These are phyloP conservation scores for Hibiscus syriacus DNA, from an alignment of 345 rosid genomes.

Conservation along the genomic window DNA sequence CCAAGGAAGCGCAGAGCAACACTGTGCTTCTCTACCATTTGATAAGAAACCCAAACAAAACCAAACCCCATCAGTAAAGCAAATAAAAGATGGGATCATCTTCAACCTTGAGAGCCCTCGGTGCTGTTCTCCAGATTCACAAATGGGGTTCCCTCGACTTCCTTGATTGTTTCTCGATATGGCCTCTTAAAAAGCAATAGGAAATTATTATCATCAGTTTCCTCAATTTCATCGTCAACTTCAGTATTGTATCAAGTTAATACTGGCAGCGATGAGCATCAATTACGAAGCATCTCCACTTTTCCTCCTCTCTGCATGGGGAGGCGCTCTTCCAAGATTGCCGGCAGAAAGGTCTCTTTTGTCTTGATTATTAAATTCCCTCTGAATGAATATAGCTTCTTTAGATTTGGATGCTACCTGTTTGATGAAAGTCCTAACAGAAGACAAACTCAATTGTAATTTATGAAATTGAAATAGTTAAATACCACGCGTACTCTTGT, in stretches of 20 bases:
- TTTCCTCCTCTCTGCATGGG: conserved; percentile 78
- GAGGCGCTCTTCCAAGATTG: conserved; percentile 80
- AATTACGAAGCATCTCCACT: conserved; percentile 44
- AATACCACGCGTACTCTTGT: neutral
- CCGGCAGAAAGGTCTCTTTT: conserved; percentile 69
- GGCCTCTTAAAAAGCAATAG: conserved; percentile 18
- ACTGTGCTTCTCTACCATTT: neutral
- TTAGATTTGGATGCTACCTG: conserved; percentile 12
- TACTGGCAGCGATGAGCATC: conserved; percentile 7
- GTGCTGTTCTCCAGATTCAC: too few relatives aligned
- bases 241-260: conserved; percentile 18
- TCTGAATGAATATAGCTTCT: neutral
- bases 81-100: conserved; percentile 24
- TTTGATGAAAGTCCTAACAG: conserved; percentile 27
- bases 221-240: conserved; percentile 28
- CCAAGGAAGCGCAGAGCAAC: neutral
- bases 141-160: too few relatives aligned
- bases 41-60: too few relatives aligned
- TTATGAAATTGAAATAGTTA: neutral
- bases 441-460: neutral
- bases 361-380: neutral
- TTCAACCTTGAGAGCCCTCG: too few relatives aligned
- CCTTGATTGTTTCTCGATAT: conserved; percentile 21
- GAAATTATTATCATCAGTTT: conserved; percentile 26
- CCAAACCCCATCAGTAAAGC: neutral